Conservation (phyloP, 495 filamentous ascomycete species). For the Pseudomonodictys pantanalensis region DNA sequence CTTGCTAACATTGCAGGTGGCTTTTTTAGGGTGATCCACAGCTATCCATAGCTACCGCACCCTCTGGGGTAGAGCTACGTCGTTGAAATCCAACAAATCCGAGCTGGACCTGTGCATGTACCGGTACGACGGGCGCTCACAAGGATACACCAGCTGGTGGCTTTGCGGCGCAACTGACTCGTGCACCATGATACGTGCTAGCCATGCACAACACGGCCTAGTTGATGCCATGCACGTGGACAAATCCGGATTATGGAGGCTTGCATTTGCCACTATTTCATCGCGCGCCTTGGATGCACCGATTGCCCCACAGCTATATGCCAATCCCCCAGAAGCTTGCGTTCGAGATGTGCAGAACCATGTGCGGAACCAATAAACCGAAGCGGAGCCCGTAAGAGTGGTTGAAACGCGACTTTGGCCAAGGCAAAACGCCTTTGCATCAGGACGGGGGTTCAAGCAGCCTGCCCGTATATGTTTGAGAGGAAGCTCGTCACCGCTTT, state of each 20-base stretch:
- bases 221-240: constrained; percentile 2
- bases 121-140: neutral
- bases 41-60: too few species aligned
- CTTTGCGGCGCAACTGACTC: neutral
- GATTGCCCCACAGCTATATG: constrained; percentile 3
- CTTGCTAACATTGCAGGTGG: too few species aligned
- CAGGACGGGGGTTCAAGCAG: too few species aligned
- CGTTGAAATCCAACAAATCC: neutral
- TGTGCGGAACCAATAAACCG: too few species aligned
- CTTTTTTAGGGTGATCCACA: too few species aligned
- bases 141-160: neutral
- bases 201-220: constrained; percentile 7
- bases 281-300: neutral
- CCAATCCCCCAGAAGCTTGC: constrained; percentile 1
- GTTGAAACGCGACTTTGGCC: too few species aligned
- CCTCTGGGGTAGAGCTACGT: constrained; percentile 9
- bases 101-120: neutral
- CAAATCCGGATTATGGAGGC: constrained; percentile 1
- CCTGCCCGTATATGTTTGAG: too few species aligned
- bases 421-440: too few species aligned
- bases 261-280: constrained; percentile 11
- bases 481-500: constrained; percentile 7
- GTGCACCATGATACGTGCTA: neutral
- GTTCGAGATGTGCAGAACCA: too few species aligned
- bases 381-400: too few species aligned